A percentile compares a stretch with the other conserved stretches of the same genome.
Conservation (phyloP, 108 stramenopile species). For the Fistulifera solaris region DNA sequence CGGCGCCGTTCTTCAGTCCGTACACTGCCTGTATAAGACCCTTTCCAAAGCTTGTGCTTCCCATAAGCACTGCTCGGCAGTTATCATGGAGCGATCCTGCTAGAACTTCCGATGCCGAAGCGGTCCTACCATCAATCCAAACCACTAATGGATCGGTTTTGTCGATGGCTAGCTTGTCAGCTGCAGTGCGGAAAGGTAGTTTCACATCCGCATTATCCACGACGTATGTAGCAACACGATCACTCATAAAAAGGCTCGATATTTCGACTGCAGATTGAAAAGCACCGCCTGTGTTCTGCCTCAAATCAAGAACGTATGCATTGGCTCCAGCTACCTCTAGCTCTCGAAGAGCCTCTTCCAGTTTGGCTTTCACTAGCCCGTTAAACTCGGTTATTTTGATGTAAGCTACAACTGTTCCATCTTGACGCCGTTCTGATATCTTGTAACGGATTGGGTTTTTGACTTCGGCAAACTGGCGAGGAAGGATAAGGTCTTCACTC, state of each 20-base stretch:
- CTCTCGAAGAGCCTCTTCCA: conserved; percentile 64
- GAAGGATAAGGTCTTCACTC: conserved; percentile 23
- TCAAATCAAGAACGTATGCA: conserved; percentile 79
- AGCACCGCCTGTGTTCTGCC: conserved; percentile 88
- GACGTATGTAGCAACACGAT: conserved; percentile 73
- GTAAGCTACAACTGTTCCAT: conserved; percentile 85
- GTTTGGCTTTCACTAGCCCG: conserved; percentile 54
- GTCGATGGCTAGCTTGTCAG: conserved; percentile 33
- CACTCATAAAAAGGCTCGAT: conserved; percentile 75
- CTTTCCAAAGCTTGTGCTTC: conserved; percentile 86
- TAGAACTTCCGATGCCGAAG: conserved; percentile 87
- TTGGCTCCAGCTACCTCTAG: conserved; percentile 58
- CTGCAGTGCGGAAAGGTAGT: conserved; percentile 58
- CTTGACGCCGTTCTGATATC: conserved; percentile 48
- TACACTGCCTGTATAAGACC: conserved; percentile 95
- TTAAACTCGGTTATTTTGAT: conserved; percentile 86
- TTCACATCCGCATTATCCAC: conserved; percentile 63
- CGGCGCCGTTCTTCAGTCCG: conserved; percentile 85
- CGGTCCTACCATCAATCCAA: conserved; percentile 73
- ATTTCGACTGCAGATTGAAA: conserved; percentile 92
- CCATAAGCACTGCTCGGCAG: conserved; percentile 89
- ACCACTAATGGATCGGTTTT: conserved; percentile 49
- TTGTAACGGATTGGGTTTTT: conserved; percentile 61
- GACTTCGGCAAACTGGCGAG: conserved; percentile 44
- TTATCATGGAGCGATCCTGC: conserved; percentile 89